Base-by-base conservation (phyloP, 768 basidiomycete species). In the Amanita molliuscula region DNA sequence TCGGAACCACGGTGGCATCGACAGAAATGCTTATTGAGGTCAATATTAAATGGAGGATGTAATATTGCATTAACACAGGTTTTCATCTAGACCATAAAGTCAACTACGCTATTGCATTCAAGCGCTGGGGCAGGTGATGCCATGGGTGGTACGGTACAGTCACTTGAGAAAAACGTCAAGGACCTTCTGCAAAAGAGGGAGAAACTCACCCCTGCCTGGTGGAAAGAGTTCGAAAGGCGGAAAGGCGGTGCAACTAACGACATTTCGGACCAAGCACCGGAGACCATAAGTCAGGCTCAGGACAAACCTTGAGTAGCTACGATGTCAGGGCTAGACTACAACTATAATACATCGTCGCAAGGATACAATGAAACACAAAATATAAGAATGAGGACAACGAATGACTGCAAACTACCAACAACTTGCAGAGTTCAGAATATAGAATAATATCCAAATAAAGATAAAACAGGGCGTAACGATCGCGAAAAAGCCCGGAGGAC, bases 201-300 rank as follows among this genome's bases (percentile, higher is more conserved):
- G 20, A 52, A 58, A 18, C 53, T 51, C 6, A 52, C 50, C 6
- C 65, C 64, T 4, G 25, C 26, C 8, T 67, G 65, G 65, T 67
- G 64, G 65, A 59, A 54, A 44, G 55, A 61, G 16, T 65, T 61
- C 64, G 36, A 54, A 21, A 44, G n/a, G 13, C 41, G 36, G n/a
- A 25, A 38, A 11, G 6, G 9, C 31, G 44, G 31, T 44, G 5
- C 25, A 8, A 28, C 42, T 3, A n/a, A 44, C n/a, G 4, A 28
- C n/a, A 26, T 10, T 9, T 28, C 42, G 25, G 7, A 31, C 10
- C 16, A 25, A 16, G 31, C 31, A 31, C 13, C 31, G 31, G 31
- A 10, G 31, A 31, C 31, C 5, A 13, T 2, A 31, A 31, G 31
- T 4, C 31, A 51, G 21, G 16, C 43, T 45, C 18, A 29, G 34